Percentiles rank a stretch among this genome's conserved stretches.
These are phyloP conservation scores for Gossypium arboreum DNA, from an alignment of 345 rosid genomes.

Conservation along the genomic window DNA sequence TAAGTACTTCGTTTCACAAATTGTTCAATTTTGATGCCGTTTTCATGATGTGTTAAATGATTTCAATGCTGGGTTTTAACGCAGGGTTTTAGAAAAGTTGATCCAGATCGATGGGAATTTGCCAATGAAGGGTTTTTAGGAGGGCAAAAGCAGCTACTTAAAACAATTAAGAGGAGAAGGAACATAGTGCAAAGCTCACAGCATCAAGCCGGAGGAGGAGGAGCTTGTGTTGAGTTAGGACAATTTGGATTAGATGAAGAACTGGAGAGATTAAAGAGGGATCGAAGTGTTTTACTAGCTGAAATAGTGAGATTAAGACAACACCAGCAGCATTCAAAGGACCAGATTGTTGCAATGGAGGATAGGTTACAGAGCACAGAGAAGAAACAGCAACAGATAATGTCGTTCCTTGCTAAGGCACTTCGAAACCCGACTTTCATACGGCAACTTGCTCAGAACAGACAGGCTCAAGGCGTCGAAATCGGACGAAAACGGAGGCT, in stretches of 20 bases:
- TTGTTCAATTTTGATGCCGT: neutral
- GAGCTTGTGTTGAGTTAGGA: constrained; percentile 63
- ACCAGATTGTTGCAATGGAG: constrained; percentile 48
- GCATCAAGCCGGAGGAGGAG: constrained; percentile 43
- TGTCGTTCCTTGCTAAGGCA: constrained; percentile 71
- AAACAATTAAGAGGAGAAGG: constrained; percentile 71
- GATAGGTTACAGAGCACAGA: constrained; percentile 45
- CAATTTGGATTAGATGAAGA: constrained; percentile 61
- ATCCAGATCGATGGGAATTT: constrained; percentile 91
- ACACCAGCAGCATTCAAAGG: constrained; percentile 63
- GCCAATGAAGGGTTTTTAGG: constrained; percentile 84
- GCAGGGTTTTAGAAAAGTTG: constrained; percentile 74
- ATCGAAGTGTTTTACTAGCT: constrained; percentile 42
- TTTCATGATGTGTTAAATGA: neutral
- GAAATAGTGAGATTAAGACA: constrained; percentile 62
- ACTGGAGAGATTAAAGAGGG: constrained; percentile 59
- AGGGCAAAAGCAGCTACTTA: constrained; percentile 80
- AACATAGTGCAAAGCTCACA: constrained; percentile 31
- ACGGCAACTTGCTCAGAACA: constrained; percentile 41
- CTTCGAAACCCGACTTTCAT: constrained; percentile 50
- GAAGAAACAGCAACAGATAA: constrained; percentile 68
- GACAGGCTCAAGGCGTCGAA: constrained; percentile 32
- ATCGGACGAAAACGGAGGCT: constrained; percentile 59
- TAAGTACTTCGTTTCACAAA: constrained; percentile 25
- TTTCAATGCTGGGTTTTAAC: neutral